Conservation (phyloP, 129 eudicot species). For the Pseudognaphalium luteoalbum region DNA sequence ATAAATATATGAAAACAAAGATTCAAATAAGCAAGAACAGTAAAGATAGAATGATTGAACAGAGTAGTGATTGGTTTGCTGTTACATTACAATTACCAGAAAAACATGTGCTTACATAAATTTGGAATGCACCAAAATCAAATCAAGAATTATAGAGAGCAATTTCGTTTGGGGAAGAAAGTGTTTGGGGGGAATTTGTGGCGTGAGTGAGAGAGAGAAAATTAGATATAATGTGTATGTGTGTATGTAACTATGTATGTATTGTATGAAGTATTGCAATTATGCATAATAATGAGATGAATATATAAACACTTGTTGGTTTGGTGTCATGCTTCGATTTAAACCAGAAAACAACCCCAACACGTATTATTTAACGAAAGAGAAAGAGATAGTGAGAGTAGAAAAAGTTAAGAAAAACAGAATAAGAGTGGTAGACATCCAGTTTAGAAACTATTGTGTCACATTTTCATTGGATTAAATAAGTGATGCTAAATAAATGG, state of each 20-base stretch:
- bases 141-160: conserved; percentile 17
- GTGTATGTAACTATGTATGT: conserved; percentile 19
- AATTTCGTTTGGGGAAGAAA: neutral
- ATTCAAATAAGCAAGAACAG: conserved; percentile 5
- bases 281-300: neutral
- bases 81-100: conserved; percentile 39
- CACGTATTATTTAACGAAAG: conserved; percentile 29
- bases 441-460: neutral
- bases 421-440: neutral
- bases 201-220: conserved; percentile 38
- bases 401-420: neutral
- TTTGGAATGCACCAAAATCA: conserved; percentile 22
- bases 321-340: conserved; percentile 13
- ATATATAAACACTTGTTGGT: too few relatives aligned
- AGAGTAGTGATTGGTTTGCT: conserved; percentile 12
- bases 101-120: conserved; percentile 22
- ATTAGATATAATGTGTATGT: conserved; percentile 35
- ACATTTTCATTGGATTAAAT: conserved; percentile 10
- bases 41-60: conserved; percentile 8
- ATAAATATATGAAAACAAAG: neutral
- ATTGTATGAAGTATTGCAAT: neutral
- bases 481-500: conserved; percentile 19
- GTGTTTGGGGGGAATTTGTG: conserved; percentile 3
- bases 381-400: conserved; percentile 11
- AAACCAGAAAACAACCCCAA: conserved; percentile 27